Base-by-base conservation (phyloP, 164 flowering plant species). In the Cinnamomum micranthum region DNA sequence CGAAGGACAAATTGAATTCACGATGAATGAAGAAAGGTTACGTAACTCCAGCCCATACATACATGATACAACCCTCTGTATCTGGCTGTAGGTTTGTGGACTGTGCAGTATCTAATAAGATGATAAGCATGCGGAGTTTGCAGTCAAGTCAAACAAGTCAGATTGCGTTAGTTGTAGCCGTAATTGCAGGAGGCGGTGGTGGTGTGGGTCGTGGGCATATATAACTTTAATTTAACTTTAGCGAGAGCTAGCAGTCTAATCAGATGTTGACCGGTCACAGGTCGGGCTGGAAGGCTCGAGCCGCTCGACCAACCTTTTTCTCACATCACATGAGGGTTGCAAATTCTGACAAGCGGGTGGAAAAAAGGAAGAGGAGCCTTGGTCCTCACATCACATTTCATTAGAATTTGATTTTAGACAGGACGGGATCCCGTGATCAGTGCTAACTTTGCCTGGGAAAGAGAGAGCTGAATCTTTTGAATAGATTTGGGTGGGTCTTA, bases 371-470 rank as follows among this genome's bases (percentile, higher is more conserved):
- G 67, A 60, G 64, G 17, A 9, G 64, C 24, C 24, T 19, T 60
- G 64, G 20, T 6, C 20, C 23, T 6, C 64, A 12, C 15, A 23
- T 64, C 3, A 10, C 66, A 63, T 14, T 52, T 11, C 10, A 63
- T 51, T 51, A 22, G n/a, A 63, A 24, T 41, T 17, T 14, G 50
- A 31, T 28, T 67, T 28, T 15, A 28, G 70, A 67, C 15, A 20
- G 7, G 69, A 67, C 50, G n/a, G 35, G 47, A 14, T 50, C 50
- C 70, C 70, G 70, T 67, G 70, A 67, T 67, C 41, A 67, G 31
- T 67, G 70, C 41, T 17, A 67, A 15, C 28, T 14, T 67, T 67
- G 70, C 70, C 70, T 17, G 4, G 27, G 50, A 67, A 31, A 67
- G 70, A 20, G 11, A 28, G 22, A 14, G 70, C 70, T 67, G 47